These are phyloP conservation scores for Wallacemonas sp. DNA, from an alignment of 208 protist species.

Conservation along the genomic window DNA sequence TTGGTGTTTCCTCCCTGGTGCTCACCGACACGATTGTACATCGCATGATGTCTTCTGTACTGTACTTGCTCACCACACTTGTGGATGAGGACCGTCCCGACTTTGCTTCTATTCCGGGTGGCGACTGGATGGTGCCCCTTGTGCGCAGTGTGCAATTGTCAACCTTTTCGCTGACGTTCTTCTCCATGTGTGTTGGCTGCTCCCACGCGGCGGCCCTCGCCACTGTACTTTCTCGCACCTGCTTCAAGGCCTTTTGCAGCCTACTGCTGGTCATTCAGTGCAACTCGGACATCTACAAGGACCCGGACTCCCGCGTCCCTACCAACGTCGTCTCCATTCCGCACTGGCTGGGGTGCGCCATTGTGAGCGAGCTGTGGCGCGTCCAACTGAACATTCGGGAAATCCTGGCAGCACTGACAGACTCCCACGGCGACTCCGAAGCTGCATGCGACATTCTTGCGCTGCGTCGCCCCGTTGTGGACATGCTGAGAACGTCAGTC, in stretches of 20 bases:
- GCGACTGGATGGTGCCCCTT: constrained; percentile 8
- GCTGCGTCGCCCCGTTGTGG: neutral
- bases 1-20: constrained; percentile 25
- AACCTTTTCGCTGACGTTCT: constrained; percentile 14
- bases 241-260: constrained; percentile 8
- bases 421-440: neutral
- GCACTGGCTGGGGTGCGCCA: constrained; percentile 8
- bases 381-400: constrained; percentile 10
- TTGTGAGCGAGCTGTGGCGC: constrained; percentile 14
- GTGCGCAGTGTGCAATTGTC: neutral
- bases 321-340: constrained; percentile 11
- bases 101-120: neutral
- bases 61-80: constrained; percentile 37
- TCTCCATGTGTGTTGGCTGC: constrained; percentile 14
- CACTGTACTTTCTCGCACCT: neutral
- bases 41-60: constrained; percentile 41
- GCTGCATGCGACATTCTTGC: neutral
- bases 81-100: neutral
- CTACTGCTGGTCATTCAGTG: constrained; percentile 11
- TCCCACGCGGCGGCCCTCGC: neutral
- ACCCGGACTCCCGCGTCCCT: neutral
- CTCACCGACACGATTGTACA: constrained; percentile 61
- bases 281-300: constrained; percentile 13
- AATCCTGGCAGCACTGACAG: constrained; percentile 1
- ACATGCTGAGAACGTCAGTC: neutral